These are phyloP conservation scores for Blastomyces percursus DNA, from an alignment of 2,329 filamentous ascomycete species.

Conservation along the genomic window DNA sequence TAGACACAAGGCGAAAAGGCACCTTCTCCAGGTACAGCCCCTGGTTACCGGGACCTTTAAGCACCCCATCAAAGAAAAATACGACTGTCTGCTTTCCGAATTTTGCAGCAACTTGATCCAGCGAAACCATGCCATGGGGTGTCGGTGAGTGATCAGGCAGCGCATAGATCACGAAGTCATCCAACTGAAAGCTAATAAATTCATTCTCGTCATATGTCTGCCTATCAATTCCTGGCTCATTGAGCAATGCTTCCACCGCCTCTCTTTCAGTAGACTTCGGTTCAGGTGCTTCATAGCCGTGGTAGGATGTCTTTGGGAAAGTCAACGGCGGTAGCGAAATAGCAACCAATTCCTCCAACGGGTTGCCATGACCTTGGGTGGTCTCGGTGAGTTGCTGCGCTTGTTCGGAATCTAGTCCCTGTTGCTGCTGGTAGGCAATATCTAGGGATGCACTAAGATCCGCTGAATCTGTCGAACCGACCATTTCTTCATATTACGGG, in stretches of 20 bases:
- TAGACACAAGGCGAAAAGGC: constrained; percentile 47
- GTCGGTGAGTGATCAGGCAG: constrained; percentile 17
- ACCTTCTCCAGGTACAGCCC: constrained; percentile 44
- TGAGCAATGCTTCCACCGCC: constrained; percentile 25
- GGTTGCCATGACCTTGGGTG: not conserved
- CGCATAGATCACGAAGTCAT: constrained; percentile 50
- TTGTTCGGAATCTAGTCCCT: not conserved
- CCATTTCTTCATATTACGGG: not conserved
- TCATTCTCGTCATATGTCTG: constrained; percentile 12
- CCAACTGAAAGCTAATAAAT: constrained; percentile 41
- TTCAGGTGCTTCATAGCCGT: constrained; percentile 14
- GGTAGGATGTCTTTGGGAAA: constrained; percentile 21
- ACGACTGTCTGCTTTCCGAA: constrained; percentile 20
- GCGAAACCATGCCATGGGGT: constrained; percentile 43
- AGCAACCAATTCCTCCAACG: not conserved
- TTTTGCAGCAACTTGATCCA: constrained; percentile 43
- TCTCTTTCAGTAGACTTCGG: constrained; percentile 20
- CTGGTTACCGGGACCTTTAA: constrained; percentile 29
- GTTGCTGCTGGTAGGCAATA: not conserved
- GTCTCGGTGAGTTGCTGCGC: not conserved
- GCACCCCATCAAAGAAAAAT: constrained; percentile 51
- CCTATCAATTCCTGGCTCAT: constrained; percentile 10
- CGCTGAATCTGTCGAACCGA: not conserved
- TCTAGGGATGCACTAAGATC: not conserved
- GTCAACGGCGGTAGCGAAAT: constrained; percentile 12